Conservation (phyloP, 208 protist genomes). For the Novymonas esmeraldas region DNA sequence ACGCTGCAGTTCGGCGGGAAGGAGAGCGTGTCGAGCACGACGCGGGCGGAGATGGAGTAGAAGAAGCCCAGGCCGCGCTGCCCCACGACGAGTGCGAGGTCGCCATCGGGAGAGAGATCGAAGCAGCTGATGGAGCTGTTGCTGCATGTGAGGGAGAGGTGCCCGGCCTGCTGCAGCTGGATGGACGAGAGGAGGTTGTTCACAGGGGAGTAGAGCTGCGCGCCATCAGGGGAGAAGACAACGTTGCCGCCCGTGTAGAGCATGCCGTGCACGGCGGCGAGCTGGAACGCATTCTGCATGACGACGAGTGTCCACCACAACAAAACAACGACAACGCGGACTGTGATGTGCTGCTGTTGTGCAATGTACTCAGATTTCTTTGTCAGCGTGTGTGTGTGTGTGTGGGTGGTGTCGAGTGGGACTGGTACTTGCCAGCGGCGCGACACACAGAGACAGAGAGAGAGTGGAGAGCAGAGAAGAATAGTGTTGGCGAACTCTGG, state of each 20-base stretch:
- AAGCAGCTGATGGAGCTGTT: conserved; percentile 92
- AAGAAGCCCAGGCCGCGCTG: conserved; percentile 88
- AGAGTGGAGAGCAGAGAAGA: not conserved
- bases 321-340: not conserved
- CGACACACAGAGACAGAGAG: too few relatives aligned
- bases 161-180: conserved; percentile 78
- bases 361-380: too few relatives aligned
- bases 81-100: conserved; percentile 79
- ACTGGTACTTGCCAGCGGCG: too few relatives aligned
- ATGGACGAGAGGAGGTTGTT: conserved; percentile 88
- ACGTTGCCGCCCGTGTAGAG: conserved; percentile 93
- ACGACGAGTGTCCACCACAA: not conserved
- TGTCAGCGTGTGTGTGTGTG: too few relatives aligned
- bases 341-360: too few relatives aligned
- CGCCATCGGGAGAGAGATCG: conserved; percentile 85
- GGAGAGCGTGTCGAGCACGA: conserved; percentile 89
- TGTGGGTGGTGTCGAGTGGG: too few relatives aligned
- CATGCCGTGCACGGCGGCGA: conserved; percentile 92
- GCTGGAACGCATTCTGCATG: conserved; percentile 86
- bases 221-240: conserved; percentile 79
- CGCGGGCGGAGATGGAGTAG: conserved; percentile 81
- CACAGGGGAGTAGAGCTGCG: conserved; percentile 85
- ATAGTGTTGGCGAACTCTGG: too few relatives aligned
- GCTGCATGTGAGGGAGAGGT: conserved; percentile 77
- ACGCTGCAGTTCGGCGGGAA: conserved; percentile 81